Conservation (phyloP, 345 rosid genomes). For the Triadica sebifera region DNA sequence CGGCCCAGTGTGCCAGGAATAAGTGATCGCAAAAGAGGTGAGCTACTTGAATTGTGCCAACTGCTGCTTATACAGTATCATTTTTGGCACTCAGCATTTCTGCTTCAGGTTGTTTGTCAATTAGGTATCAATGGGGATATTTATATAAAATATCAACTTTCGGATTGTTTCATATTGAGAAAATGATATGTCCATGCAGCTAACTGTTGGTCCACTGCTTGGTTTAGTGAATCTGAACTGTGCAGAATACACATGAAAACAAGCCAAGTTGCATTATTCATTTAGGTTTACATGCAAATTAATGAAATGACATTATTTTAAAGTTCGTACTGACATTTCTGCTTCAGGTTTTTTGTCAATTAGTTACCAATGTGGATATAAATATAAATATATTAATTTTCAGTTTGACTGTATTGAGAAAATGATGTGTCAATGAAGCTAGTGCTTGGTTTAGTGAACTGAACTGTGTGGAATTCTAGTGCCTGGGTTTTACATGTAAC, state of each 20-base stretch:
- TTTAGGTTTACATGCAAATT: not conserved
- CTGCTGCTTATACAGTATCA: conserved; percentile 7
- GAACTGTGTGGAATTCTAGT: too few relatives aligned
- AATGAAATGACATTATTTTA: not conserved
- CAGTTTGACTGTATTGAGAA: not conserved
- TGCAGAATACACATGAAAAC: too few relatives aligned
- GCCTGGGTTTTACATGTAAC: not conserved
- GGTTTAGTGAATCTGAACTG: not conserved
- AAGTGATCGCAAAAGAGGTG: conserved; percentile 66
- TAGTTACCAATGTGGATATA: not conserved
- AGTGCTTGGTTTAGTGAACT: not conserved
- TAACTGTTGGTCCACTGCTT: not conserved
- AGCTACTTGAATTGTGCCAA: conserved; percentile 14
- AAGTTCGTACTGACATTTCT: not conserved
- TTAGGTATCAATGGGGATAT: not conserved
- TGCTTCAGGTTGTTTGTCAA: not conserved
- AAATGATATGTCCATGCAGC: conserved; percentile 2
- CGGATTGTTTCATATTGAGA: not conserved
- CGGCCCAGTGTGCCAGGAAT: conserved; percentile 56
- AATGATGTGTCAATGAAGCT: not conserved
- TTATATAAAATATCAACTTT: not conserved
- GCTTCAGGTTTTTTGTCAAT: not conserved
- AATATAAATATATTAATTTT: too few relatives aligned
- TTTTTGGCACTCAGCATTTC: not conserved
- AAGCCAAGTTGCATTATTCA: too few relatives aligned